Percentiles rank a stretch among this genome's conserved stretches.
Conservation (phyloP, 768 basidiomycete genomes). For the Boletus sp. region DNA sequence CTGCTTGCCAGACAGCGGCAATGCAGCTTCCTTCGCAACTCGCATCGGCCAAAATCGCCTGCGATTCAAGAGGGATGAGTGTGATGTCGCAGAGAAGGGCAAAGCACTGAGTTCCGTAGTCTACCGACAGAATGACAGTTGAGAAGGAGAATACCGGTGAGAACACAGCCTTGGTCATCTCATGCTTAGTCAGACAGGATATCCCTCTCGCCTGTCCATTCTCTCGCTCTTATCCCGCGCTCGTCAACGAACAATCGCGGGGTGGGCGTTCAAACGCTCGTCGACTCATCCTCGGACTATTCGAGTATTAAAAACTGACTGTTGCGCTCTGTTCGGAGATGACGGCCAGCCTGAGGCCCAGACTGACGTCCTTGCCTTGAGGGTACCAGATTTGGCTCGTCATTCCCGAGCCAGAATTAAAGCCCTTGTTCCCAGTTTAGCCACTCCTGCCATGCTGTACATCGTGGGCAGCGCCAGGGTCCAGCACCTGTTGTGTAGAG, state of each 20-base stretch:
- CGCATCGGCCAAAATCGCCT: constrained; percentile 15
- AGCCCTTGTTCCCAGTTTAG: background rate
- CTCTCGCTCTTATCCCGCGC: background rate
- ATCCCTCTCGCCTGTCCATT: background rate
- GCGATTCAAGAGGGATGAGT: background rate
- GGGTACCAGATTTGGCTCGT: background rate
- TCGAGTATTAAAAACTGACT: background rate
- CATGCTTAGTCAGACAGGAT: constrained; percentile 17
- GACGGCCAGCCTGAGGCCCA: background rate
- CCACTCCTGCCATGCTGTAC: background rate
- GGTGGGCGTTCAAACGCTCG: background rate
- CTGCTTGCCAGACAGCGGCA: constrained; percentile 21
- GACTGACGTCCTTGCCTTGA: background rate
- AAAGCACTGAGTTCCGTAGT: background rate
- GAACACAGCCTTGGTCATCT: constrained; percentile 9
- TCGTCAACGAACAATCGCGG: background rate
- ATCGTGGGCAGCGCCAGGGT: background rate
- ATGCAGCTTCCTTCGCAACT: constrained; percentile 8
- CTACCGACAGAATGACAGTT: background rate
- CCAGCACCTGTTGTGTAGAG: background rate
- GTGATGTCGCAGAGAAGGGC: background rate
- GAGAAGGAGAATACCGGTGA: background rate
- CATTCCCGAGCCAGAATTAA: background rate
- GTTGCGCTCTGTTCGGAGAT: constrained; percentile 2
- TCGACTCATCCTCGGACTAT: background rate